phyloP scores from a whole-genome alignment of 208 protist species.

The Zelonia costaricensis region DNA sequence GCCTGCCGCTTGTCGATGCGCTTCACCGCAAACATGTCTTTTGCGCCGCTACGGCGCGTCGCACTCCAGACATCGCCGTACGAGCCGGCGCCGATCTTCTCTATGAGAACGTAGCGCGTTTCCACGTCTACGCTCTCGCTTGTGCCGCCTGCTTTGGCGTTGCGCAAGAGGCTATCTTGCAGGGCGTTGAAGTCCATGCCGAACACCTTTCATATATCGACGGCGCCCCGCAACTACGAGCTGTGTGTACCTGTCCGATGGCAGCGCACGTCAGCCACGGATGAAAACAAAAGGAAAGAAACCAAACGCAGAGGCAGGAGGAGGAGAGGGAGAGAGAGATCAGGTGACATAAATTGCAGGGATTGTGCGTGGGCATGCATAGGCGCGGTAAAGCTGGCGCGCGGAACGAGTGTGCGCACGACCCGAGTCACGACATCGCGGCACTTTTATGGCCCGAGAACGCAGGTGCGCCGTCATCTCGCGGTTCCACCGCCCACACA shows the following conservation, averaged over 20 bases:
- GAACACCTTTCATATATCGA: too few species aligned
- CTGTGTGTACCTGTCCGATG: not conserved
- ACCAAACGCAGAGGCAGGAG: not conserved
- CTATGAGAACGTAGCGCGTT: slow-evolving; percentile 52
- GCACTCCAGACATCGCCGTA: slow-evolving; percentile 86
- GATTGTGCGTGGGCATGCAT: not conserved
- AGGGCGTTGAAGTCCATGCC: slow-evolving; percentile 80
- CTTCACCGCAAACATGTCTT: slow-evolving; percentile 74
- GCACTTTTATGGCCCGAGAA: too few species aligned
- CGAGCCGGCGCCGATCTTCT: slow-evolving; percentile 80
- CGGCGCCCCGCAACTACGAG: too few species aligned
- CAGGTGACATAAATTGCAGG: too few species aligned
- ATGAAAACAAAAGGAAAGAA: slow-evolving; percentile 4
- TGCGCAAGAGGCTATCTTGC: slow-evolving; percentile 54
- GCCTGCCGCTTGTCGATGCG: slow-evolving; percentile 78
- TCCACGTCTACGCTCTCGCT: slow-evolving; percentile 32
- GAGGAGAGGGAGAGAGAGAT: slow-evolving; percentile 10
- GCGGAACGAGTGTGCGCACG: too few species aligned
- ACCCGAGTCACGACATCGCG: too few species aligned
- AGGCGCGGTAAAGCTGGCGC: too few species aligned
- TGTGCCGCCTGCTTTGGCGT: slow-evolving; percentile 9
- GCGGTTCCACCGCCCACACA: not conserved
- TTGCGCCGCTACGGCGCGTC: slow-evolving; percentile 34
- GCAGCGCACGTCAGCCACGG: slow-evolving; percentile 7
- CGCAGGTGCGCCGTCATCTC: not conserved